Base-by-base conservation (phyloP, 164 flowering plant species). In the Kalanchoe fedtschenkoi region DNA sequence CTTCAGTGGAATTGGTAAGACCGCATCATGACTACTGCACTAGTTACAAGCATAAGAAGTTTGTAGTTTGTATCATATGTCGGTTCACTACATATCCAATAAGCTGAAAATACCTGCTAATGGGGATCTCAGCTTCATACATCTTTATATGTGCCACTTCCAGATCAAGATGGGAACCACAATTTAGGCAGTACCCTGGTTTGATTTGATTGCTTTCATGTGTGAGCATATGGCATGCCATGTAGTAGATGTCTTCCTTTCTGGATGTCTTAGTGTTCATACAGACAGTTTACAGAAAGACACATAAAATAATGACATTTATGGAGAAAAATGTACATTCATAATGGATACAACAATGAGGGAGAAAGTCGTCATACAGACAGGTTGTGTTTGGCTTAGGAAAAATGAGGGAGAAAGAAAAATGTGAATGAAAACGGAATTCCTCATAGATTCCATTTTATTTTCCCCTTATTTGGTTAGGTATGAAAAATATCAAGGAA, bases 181-280 rank as follows among this genome's bases (percentile, higher is more conserved):
- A 91, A 44, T 64, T 71, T 71, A 84, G 68, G 71, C 97, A 91
- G 65, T 34, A 53, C 28, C 83, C 91, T 66, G 81, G 80, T 71
- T 71, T 58, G 44, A 69, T 35, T 62, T 30, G 69, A 69, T 46
- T 35, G 38, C 41, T 16, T 55, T 34, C 47, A 47, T 66, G 35
- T 57, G 76, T 67, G 61, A 80, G 64, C 42, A 73, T 57, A 58
- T 58, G 55, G 34, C 32, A 58, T 19, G 85, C 88, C 65, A 83
- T 77, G 60, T 63, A 32, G 29, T 41, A 57, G 9, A 77, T 42
- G 54, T 60, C 76, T 60, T 70, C 71, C 68, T 62, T 58, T 21
- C 69, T 64, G 58, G 58, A 65, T 71, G 65, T 61, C 21, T 61
- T 70, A 57, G 47, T 74, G 89, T 83, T 66, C 34, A 62, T 33